Evolutionary conservation across 2,329 filamentous ascomycete genomes (phyloP), one percentile per base, ranked within the genome.

Genomic region (Hypoxylon sp.): DNA sequence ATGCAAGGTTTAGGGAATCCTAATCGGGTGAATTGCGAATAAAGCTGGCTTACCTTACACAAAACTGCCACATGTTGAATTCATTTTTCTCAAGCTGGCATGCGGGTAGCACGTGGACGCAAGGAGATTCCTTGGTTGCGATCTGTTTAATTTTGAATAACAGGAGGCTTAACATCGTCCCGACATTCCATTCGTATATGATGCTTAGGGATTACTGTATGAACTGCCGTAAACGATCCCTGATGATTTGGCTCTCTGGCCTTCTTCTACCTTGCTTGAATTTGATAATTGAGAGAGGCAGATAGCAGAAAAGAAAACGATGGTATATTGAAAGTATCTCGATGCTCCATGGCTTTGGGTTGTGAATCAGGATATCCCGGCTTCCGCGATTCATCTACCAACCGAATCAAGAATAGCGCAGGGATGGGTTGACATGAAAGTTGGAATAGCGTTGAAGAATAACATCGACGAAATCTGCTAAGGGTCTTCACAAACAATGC

Each of bases 31-130:
- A 62, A 62, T 62, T 61, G 27, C 37, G 48, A 54, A 58, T 27
- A 59, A 11, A 42, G 11, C 21, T 29, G 58, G 17, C 47, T 17
- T 29, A 59, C 51, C 47, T 67, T 13, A 24, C 31, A 62, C 57
- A 50, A 39, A 39, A 48, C 24, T 39, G 48, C 24, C 31, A 21
- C 60, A 55, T 65, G 42, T 11, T 24, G 35, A 39, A 19, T 11
- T 50, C 13, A 48, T 52, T 48, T 65, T 67, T 46, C 48, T 35
- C 17, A 44, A 27, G 44, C 56, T 5, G 56, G 42, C 51, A 62
- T 32, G 37, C 37, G 46, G 21, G 57, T 68, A 46, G 39, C 68
- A 68, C 61, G 50, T 65, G 61, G 44, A 32, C 56, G 19, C 29
- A 50, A 57, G 8, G 52, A 11, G 61, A 53, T 61, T 60, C 53